These are phyloP conservation scores for Paracoccidioides brasiliensis DNA, from an alignment of 2,329 filamentous ascomycete species.

Conservation along the genomic window DNA sequence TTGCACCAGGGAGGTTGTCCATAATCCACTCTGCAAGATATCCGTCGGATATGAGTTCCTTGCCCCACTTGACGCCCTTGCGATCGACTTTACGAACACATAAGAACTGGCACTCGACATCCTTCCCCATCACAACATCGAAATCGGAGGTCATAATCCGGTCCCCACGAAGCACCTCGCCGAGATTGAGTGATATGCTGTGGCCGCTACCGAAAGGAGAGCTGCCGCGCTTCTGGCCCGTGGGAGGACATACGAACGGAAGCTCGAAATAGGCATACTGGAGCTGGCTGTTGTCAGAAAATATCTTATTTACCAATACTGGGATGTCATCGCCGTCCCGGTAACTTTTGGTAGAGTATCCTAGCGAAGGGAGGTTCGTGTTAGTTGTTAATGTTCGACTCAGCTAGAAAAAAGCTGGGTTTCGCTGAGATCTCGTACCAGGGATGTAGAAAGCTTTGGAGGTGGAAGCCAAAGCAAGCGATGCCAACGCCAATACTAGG, in stretches of 20 bases:
- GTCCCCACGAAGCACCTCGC: conserved; percentile 76
- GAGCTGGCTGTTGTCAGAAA: conserved; percentile 78
- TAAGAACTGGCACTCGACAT: conserved; percentile 58
- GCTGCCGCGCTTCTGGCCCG: conserved; percentile 51
- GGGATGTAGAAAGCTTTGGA: conserved; percentile 71
- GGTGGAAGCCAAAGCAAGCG: conserved; percentile 39
- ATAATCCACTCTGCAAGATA: conserved; percentile 92
- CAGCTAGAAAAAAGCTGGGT: background rate
- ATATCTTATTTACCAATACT: conserved; percentile 83
- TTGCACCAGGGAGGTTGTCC: conserved; percentile 79
- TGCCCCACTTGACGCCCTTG: conserved; percentile 52
- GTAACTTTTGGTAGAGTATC: conserved; percentile 75
- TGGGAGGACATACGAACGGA: conserved; percentile 73
- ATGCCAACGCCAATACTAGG: conserved; percentile 22
- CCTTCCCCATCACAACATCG: conserved; percentile 62
- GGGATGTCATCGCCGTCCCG: conserved; percentile 63
- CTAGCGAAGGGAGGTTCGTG: conserved; percentile 31
- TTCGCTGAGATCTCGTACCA: conserved; percentile 40
- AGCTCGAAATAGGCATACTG: conserved; percentile 85
- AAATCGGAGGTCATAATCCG: conserved; percentile 76
- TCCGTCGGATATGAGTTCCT: conserved; percentile 59
- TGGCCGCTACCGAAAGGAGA: conserved; percentile 61
- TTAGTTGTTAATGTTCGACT: background rate
- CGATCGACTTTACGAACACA: conserved; percentile 56
- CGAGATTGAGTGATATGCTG: conserved; percentile 68